Percentiles rank a stretch among this genome's conserved stretches.
phyloP scores from a whole-genome alignment of 2,329 filamentous ascomycete species.

The Talaromyces sp. region DNA sequence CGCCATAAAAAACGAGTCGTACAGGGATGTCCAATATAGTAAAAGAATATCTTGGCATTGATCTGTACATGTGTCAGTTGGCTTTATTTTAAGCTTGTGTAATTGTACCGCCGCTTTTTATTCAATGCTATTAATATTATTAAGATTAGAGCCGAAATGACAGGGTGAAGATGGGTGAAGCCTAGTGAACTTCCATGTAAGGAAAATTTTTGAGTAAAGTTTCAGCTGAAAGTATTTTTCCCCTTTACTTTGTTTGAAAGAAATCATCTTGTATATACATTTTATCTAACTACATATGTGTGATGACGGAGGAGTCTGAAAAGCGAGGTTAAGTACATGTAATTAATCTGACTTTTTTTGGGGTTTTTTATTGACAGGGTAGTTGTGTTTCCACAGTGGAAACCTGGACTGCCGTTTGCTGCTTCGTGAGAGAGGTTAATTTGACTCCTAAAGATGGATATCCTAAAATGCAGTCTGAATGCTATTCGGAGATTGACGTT shows the following conservation, averaged over 20 bases:
- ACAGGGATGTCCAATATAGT: not conserved
- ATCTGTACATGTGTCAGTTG: not conserved
- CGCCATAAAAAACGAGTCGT: not conserved
- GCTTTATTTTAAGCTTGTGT: not conserved
- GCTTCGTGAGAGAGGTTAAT: no score
- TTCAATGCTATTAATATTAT: not conserved
- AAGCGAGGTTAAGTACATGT: not conserved
- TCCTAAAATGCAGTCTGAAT: no score
- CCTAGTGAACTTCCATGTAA: no score
- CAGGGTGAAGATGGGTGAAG: no score
- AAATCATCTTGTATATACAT: not conserved
- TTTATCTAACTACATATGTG: not conserved
- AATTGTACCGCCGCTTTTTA: not conserved
- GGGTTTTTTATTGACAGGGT: no score
- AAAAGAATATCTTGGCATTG: not conserved
- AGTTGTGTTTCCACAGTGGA: no score
- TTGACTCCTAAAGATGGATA: no score
- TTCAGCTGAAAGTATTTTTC: not conserved
- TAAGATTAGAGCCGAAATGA: not conserved
- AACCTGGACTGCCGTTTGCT: no score
- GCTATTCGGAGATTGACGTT: no score
- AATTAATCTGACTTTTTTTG: no score
- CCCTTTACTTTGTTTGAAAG: not conserved
- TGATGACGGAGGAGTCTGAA: not conserved
- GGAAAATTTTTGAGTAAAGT: no score